Base-by-base conservation (phyloP, 2,329 filamentous ascomycete species). In the Diaporthe eres region DNA sequence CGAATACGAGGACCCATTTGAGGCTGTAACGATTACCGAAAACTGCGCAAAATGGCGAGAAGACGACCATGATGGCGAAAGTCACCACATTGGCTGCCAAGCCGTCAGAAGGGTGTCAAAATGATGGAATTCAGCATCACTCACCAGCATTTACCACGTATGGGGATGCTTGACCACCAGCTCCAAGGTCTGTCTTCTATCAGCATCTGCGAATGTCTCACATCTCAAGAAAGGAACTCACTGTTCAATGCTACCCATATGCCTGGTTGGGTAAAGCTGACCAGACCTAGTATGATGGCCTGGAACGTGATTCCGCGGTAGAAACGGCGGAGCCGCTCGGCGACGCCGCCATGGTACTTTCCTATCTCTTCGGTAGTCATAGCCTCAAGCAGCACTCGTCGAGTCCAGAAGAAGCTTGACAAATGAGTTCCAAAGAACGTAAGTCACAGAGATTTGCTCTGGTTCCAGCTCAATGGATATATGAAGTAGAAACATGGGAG, bases 1-100 rank as follows among this genome's bases (percentile, higher is more conserved):
- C 82, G 25, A 83, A 79, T 4, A 83, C 77, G 25, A 83, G 79
- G 37, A 83, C 83, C 82, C 82, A 83, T 68, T 82, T 80, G 2
- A 79, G 80, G 6, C 81, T 74, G 28, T 61, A 63, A 0, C 63
- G 74, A 37, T 75, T 76, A 39, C 71, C 75, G 9, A 76, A 53
- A 7, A 75, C 55, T 17, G 72, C 60, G 44, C 71, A 74, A 28
- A 76, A 42, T n/a, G 75, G 65, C n/a, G 60, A 75, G 42, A 74
- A 74, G 34, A 76, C 74, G 17, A 74, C 72, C 75, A 76, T 76
- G 55, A 76, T 72, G 2, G 63, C 63, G 9, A 68, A 68, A 1
- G 63, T 68, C 31, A 68, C 63, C 0, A 68, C 63, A 19, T 68
- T 68, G 31, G 63, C 63, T 68, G 42, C 9, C 9, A n/a, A 9